Conservation (phyloP, 129 eudicot genomes). For the Centrapalus pauciflorus region DNA sequence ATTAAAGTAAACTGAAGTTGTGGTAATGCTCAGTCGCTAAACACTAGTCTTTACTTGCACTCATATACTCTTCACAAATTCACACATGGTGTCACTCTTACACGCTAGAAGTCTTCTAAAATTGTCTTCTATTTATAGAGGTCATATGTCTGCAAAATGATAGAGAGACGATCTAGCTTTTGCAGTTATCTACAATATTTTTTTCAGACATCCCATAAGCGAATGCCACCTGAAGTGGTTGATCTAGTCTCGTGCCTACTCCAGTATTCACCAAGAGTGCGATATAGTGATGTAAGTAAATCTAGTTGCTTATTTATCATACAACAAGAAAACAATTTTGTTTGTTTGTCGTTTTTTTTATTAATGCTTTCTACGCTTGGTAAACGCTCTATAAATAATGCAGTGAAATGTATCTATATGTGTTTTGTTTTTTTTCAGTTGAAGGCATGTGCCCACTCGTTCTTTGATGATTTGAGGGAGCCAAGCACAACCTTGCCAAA, state of each 20-base stretch:
- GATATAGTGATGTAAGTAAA: constrained; percentile 75
- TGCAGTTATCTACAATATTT: too few species aligned
- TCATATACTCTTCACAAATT: too few species aligned
- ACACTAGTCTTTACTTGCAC: too few species aligned
- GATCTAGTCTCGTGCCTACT: constrained; percentile 90
- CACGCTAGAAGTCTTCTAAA: too few species aligned
- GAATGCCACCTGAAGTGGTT: constrained; percentile 90
- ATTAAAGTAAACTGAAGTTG: too few species aligned
- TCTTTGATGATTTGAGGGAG: constrained; percentile 76
- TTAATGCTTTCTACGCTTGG: neutral
- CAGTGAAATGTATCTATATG: neutral
- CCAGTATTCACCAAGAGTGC: constrained; percentile 86
- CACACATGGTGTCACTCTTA: too few species aligned
- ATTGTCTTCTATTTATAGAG: too few species aligned
- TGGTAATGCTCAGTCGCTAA: too few species aligned
- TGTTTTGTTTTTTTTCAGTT: constrained; percentile 43
- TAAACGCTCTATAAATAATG: neutral
- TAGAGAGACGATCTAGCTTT: too few species aligned
- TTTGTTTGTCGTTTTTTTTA: neutral
- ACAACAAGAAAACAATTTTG: neutral
- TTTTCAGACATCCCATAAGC: constrained; percentile 73
- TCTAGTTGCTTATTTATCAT: neutral
- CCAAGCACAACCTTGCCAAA: constrained; percentile 70
- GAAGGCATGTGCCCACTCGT: constrained; percentile 97
- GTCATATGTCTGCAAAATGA: too few species aligned